These are phyloP conservation scores for Cyanodermella asteris DNA, from an alignment of 2,329 filamentous ascomycete species.

Conservation along the genomic window DNA sequence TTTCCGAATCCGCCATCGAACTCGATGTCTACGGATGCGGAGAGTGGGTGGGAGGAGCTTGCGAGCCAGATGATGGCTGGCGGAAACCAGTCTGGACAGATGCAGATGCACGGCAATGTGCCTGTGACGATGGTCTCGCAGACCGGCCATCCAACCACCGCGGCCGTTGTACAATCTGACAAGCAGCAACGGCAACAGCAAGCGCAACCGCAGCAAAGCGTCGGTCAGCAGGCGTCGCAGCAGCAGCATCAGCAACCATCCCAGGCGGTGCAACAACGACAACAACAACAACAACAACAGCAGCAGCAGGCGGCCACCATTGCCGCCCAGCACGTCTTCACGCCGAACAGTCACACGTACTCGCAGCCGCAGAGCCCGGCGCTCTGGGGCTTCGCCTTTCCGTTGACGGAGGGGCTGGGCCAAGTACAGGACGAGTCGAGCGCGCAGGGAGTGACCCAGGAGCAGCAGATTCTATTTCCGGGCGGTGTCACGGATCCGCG, in stretches of 20 bases:
- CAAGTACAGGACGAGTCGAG: no score
- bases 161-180: conserved; percentile 3
- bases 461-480: no score
- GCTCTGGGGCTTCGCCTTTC: conserved; percentile 1
- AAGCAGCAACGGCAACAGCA: conserved; percentile 4
- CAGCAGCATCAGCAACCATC: conserved; percentile 26
- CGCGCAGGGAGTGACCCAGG: no score
- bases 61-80: no score
- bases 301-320: conserved; percentile 12
- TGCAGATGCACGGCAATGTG: no score
- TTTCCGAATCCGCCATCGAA: no score
- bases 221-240: conserved; percentile 8
- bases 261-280: conserved; percentile 13
- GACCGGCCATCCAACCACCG: conserved; percentile 4
- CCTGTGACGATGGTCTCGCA: no score
- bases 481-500: no score
- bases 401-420: conserved; percentile 1
- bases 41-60: no score
- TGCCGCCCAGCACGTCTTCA: conserved; percentile 7
- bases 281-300: conserved; percentile 4
- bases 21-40: no score
- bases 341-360: conserved; percentile 4
- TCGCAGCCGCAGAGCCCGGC: conserved; percentile 1
- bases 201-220: conserved; percentile 2
- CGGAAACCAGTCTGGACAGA: no score